Evolutionary conservation across 257 asterid genomes (phyloP).

Genomic region (Fraxinus cuspidata): DNA sequence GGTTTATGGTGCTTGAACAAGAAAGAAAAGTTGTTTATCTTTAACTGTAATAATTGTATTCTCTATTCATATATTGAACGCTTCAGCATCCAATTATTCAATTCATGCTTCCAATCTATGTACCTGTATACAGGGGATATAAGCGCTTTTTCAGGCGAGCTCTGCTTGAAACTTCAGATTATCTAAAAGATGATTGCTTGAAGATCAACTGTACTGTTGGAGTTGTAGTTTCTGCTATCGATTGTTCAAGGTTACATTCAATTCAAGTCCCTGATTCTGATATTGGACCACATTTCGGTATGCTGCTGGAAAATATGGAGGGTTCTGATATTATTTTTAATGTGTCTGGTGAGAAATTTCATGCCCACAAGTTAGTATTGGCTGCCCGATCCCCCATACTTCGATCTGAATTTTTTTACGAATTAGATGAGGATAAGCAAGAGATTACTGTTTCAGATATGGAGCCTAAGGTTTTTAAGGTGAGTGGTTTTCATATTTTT

Average conservation of each 20-base stretch:
- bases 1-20: background rate
- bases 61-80: conserved; percentile 7
- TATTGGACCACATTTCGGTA: conserved; percentile 85
- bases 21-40: background rate
- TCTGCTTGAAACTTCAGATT: conserved; percentile 85
- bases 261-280: conserved; percentile 92
- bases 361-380: conserved; percentile 88
- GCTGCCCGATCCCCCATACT: conserved; percentile 89
- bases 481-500: conserved; percentile 28
- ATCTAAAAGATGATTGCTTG: conserved; percentile 96
- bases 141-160: conserved; percentile 90
- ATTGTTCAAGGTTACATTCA: conserved; percentile 75
- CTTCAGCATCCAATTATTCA: conserved; percentile 12
- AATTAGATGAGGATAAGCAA: conserved; percentile 49
- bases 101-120: conserved; percentile 6
- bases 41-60: background rate
- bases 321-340: conserved; percentile 79
- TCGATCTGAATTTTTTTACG: conserved; percentile 65
- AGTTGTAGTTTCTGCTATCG: conserved; percentile 89
- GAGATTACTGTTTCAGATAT: conserved; percentile 68
- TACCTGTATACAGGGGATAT: conserved; percentile 71
- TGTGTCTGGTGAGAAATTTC: conserved; percentile 80
- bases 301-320: conserved; percentile 76
- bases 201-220: conserved; percentile 98
- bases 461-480: conserved; percentile 95